A percentile compares a stretch with the other conserved stretches of the same genome.
Evolutionary conservation across 306 rosid species (phyloP).

Genomic region (Lablab purpureus): DNA sequence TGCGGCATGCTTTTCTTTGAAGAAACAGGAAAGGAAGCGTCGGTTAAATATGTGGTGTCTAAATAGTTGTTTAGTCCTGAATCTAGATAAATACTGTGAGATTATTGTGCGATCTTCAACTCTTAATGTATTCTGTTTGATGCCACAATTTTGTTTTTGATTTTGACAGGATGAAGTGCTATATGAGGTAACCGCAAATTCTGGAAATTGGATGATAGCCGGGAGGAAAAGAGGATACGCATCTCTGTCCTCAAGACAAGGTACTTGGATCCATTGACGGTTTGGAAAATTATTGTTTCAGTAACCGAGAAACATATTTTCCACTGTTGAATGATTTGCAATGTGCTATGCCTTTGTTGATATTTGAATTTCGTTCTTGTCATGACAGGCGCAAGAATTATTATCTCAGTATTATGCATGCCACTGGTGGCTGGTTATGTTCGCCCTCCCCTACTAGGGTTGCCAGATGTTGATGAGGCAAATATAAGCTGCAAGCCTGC

Average conservation of each 20-base stretch:
- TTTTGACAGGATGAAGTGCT: slow-evolving; percentile 78
- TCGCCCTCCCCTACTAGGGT: slow-evolving; percentile 86
- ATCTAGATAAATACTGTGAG: slow-evolving; percentile 9
- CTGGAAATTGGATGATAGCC: slow-evolving; percentile 97
- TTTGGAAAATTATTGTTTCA: background rate
- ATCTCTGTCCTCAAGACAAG: slow-evolving; percentile 77
- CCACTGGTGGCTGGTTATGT: slow-evolving; percentile 94
- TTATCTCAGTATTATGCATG: slow-evolving; percentile 84
- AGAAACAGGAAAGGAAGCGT: slow-evolving; percentile 19
- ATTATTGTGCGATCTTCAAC: background rate
- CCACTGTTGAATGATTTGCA: slow-evolving; percentile 24
- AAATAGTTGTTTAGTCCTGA: slow-evolving; percentile 27
- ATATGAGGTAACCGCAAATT: slow-evolving; percentile 84
- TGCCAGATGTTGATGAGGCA: slow-evolving; percentile 81
- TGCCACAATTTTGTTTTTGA: slow-evolving; percentile 37
- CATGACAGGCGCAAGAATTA: slow-evolving; percentile 81
- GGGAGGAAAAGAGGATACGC: slow-evolving; percentile 97
- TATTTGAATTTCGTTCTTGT: slow-evolving; percentile 38
- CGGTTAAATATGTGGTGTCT: slow-evolving; percentile 10
- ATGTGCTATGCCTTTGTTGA: slow-evolving; percentile 18
- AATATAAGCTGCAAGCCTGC: slow-evolving; percentile 92
- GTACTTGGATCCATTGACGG: slow-evolving; percentile 51
- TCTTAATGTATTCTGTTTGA: slow-evolving; percentile 15
- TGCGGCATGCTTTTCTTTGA: slow-evolving; percentile 4
- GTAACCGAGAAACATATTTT: slow-evolving; percentile 32